Evolutionary conservation across 2,329 filamentous ascomycete genomes (phyloP), one percentile per base, ranked within the genome.

Genomic region (Raffaelea arxii): DNA sequence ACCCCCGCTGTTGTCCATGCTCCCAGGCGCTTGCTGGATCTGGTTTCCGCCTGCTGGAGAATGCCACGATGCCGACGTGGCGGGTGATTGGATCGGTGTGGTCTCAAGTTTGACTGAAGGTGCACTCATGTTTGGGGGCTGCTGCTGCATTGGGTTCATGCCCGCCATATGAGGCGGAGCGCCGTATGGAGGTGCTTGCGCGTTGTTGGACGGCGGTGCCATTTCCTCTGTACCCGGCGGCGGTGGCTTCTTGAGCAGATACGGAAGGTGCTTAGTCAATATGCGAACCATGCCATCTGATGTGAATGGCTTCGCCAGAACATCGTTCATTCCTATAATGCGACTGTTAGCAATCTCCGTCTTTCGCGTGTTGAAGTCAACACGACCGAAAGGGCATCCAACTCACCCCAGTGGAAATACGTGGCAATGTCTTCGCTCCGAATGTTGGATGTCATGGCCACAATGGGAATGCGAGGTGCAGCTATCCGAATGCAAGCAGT

Each of bases 381-480:
- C 27, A 10, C 10, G 27, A 37, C 10, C 25, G 19, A 25, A 37
- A 14, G 3, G 10, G 37, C 25, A 32, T 19, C 21, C 25, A 21
- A 64, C 83, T 71, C 75, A 92, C 90, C 92, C 67, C 94, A 90
- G 58, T 91, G 83, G 68, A 96, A 97, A 62, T 98, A 98, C 68
- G 94, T 90, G 46, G 91, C 86, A 51, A 97, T 94, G 61, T 98
- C 92, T 58, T 96, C 91, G 50, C 88, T 90, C 53, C 92, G 80
- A 53, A 98, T 97, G 60, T 97, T 98, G 4, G 91, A 96, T 3
- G 92, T 98, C 92, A 98, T 97, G 41, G 92, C 92, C 49, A 98
- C 87, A 57, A 98, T 94, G 0, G 92, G 92, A 19, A 86, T 82
- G 6, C 82, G 78, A 32, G 80, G 78, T 53, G 89, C 82, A 51